Conservation (phyloP, 2,329 filamentous ascomycete genomes). For the Teratosphaeria destructans region DNA sequence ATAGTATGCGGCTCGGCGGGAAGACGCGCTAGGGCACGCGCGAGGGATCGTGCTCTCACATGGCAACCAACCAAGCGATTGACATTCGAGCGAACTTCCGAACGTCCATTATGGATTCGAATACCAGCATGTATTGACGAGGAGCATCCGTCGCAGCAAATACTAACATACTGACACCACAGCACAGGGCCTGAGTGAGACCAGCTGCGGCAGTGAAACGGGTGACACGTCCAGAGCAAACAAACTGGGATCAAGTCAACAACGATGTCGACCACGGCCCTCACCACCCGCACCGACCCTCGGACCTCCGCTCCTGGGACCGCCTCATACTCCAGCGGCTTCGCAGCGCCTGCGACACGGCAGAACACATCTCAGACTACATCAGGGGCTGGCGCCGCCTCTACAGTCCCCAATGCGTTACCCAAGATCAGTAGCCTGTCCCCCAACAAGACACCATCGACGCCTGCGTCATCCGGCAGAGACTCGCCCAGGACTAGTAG, state of each 20-base stretch:
- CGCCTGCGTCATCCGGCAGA: constrained; percentile 10
- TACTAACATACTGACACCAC: neutral
- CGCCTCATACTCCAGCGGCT: neutral
- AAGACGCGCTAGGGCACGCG: constrained; percentile 1
- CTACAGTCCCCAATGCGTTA: neutral
- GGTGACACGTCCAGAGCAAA: neutral
- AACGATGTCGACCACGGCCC: constrained; percentile 18
- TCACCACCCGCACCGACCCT: constrained; percentile 1
- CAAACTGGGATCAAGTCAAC: neutral
- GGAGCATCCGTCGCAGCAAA: neutral
- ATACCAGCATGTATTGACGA: neutral
- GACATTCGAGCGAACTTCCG: neutral
- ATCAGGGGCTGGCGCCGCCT: neutral
- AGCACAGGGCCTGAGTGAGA: neutral
- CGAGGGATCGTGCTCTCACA: constrained; percentile 3
- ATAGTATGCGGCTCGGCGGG: neutral
- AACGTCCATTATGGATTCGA: neutral
- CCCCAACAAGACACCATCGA: constrained; percentile 7
- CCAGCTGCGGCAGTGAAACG: neutral
- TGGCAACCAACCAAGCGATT: neutral
- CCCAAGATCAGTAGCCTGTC: constrained; percentile 8
- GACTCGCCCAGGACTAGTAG: constrained; percentile 4
- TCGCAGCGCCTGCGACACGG: neutral
- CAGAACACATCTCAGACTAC: neutral
- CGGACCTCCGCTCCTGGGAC: neutral